Evolutionary conservation across 495 filamentous ascomycete genomes (phyloP), one percentile per base, ranked within the genome.

Genomic region (Rostrohypoxylon terebratum): DNA sequence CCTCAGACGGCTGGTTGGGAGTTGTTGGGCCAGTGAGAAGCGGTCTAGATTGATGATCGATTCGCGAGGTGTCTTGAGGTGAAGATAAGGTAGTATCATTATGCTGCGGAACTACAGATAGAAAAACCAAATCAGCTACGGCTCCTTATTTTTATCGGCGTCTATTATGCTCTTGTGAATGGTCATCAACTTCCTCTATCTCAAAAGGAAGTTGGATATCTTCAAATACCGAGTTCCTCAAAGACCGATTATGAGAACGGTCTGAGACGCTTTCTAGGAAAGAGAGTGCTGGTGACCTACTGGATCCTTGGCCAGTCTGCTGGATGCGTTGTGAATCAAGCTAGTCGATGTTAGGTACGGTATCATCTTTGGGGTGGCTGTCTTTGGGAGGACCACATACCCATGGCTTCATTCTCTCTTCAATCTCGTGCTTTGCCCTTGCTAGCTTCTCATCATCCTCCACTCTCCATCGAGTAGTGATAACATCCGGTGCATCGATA

Each of bases 391-490:
- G 36, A 7, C 6, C 28, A 73, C 83, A 70, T 75, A 84, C 82
- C 79, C 80, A 83, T 58, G 77, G 75, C 18, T 80, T 78, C 45
- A 75, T 75, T 45, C 82, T 77, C 66, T 84, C 83, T 59, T 78
- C 79, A 45, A 79, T 81, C 54, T 85, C 83, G 34, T 81, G 76
- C 28, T 78, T 77, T 3, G 81, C 80, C 38, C 81, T 63, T 21
- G 78, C 80, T 5, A 82, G 73, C 6, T 88, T 85, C 4, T 85
- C 83, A 33, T 85, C 85, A 55, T 84, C 84, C 75, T 94, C 91
- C 38, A 89, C 81, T 10, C 83, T 78, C 92, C 92, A 94, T 11
- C 89, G 82, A 7, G 85, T 83, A 21, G 81, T 66, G 63, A 94
- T 88, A 10, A 84, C 82, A 1, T 81, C 69, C 1, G 88, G 87